phyloP scores from a whole-genome alignment of 345 rosid genomes.

The Aquilaria malaccensis region DNA sequence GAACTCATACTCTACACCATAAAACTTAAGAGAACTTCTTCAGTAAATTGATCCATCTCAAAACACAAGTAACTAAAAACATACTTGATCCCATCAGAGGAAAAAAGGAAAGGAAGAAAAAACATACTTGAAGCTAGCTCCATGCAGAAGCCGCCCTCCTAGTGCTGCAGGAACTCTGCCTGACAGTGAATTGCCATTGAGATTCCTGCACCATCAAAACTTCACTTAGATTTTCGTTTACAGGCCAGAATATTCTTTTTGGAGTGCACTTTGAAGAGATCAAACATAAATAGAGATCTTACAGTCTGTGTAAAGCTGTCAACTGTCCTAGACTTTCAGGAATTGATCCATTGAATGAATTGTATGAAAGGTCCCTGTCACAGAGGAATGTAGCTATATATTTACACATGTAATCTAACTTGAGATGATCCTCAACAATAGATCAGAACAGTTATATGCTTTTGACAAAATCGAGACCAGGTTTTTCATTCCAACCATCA shows the following conservation, averaged over 20 bases:
- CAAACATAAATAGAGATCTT: conserved; percentile 23
- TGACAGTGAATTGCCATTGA: conserved; percentile 80
- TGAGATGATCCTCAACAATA: no score
- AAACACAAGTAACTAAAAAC: no score
- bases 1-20: no score
- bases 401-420: no score
- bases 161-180: conserved; percentile 85
- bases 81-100: neutral
- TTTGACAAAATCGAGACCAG: no score
- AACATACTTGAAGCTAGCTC: conserved; percentile 94
- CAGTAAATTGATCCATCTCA: no score
- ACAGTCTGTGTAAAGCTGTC: conserved; percentile 71
- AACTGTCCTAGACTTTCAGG: conserved; percentile 86
- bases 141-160: conserved; percentile 89
- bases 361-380: conserved; percentile 92
- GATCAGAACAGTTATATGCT: no score
- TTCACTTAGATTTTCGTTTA: neutral
- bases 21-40: no score
- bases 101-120: neutral
- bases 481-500: no score
- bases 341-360: conserved; percentile 76
- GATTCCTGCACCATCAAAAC: conserved; percentile 52
- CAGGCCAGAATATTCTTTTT: neutral
- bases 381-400: conserved; percentile 1
- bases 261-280: neutral